Evolutionary conservation across 768 basidiomycete species (phyloP).

Genomic region (Naganishia randhawae): DNA sequence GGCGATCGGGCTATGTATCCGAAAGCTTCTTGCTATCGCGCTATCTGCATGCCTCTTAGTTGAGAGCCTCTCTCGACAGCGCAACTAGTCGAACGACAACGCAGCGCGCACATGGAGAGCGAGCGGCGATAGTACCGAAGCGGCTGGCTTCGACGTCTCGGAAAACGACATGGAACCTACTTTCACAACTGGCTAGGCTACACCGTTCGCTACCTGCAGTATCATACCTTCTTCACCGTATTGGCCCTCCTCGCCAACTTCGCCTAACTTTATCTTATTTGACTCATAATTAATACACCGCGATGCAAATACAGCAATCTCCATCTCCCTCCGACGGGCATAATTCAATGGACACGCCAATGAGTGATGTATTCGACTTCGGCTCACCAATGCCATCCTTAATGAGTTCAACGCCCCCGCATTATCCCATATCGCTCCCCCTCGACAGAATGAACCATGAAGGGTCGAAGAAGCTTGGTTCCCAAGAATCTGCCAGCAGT

Average conservation of each 20-base stretch:
- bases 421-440: neutral
- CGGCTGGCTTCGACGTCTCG: neutral
- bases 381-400: slow-evolving; percentile 1
- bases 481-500: neutral
- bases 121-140: neutral
- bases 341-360: neutral
- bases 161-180: too few relatives aligned
- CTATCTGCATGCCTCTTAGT: too few relatives aligned
- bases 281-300: neutral
- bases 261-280: neutral
- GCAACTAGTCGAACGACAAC: too few relatives aligned
- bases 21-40: too few relatives aligned
- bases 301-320: neutral
- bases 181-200: too few relatives aligned
- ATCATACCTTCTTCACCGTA: neutral
- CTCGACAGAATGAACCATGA: neutral
- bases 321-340: neutral
- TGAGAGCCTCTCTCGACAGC: too few relatives aligned
- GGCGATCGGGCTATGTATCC: neutral
- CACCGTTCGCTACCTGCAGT: neutral
- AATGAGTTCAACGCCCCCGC: neutral
- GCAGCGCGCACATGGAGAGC: too few relatives aligned
- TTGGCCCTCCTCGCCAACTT: neutral
- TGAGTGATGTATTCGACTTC: neutral
- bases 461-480: neutral